A percentile compares a stretch with the other conserved stretches of the same genome.
Conservation (phyloP, 257 asterid genomes). For the Salvia splendens region DNA sequence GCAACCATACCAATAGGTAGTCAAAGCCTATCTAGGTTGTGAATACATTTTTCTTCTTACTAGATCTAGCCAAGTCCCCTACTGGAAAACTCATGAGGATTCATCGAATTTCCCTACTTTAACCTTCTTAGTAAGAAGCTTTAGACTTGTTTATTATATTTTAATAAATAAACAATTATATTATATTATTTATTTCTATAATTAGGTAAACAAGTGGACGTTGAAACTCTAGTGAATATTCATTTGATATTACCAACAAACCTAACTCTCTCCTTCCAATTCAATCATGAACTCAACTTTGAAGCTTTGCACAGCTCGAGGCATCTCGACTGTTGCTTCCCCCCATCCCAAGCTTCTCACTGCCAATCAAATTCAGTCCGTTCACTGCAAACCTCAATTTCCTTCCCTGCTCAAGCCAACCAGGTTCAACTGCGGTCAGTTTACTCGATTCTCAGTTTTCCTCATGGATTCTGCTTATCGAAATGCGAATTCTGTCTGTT, state of each 20-base stretch:
- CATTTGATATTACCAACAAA: conserved; percentile 27
- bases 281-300: conserved; percentile 27
- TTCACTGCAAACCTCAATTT: conserved; percentile 14
- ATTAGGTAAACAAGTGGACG: not conserved
- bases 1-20: too few species aligned
- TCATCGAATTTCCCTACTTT: too few species aligned
- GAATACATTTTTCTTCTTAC: too few species aligned
- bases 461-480: not conserved
- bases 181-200: too few species aligned
- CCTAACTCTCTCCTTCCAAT: not conserved
- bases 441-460: not conserved
- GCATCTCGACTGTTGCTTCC: conserved; percentile 34
- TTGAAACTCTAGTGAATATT: too few species aligned
- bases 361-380: conserved; percentile 20
- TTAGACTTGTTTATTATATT: too few species aligned
- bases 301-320: conserved; percentile 56
- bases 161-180: too few species aligned
- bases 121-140: too few species aligned
- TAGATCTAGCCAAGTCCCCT: too few species aligned
- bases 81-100: too few species aligned
- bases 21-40: too few species aligned
- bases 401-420: conserved; percentile 28
- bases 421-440: conserved; percentile 33
- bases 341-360: conserved; percentile 27
- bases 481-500: not conserved